Evolutionary conservation across 345 rosid genomes (phyloP), one percentile per base, ranked within the genome.

Genomic region (Schrenkiella parvula): DNA sequence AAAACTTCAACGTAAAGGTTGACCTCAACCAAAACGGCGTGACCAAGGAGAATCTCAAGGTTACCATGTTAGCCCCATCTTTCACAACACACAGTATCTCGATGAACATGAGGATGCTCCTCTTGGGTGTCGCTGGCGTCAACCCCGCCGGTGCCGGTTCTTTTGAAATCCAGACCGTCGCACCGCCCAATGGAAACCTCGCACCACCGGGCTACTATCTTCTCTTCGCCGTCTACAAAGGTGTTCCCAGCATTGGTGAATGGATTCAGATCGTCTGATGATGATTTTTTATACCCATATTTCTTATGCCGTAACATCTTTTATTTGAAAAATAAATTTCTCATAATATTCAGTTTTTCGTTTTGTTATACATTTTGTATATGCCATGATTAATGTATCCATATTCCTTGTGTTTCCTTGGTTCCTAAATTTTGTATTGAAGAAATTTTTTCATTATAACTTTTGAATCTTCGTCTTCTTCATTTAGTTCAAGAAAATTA

Each of bases 1-100:
- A 56, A 3, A 38, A 10, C 3, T 66, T 87, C 43, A 14, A 18
- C 2, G 61, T 84, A 2, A 76, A 72, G 42, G 48, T 85, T 17
- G 63, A 51, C 12, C 64, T 68, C 4, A 34, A 42, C 3, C 78
- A 63, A 37, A 5, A 7, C 0, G 50, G 7, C 0, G 72, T 29
- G 26, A 23, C 3, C 22, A 48, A 60, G 57, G 2, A 31, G 13
- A 77, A 81, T 12, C 53, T 86, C 6, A 75, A 37, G 70, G 75
- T 88, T 8, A 79, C 76, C 3, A 79, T 88, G 80, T 80, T 84
- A 35, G 85, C 88, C 2, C 90, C 97, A 3, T 58, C 95, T 3
- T 90, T 90, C 23, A 83, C 90, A 2, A 90, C 97, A 1, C 92
- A 88, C 42, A 84, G 92, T 12, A 73, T 85, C 50, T 74, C 85